Base-by-base conservation (phyloP, 2,329 filamentous ascomycete genomes). In the Colletotrichum noveboracense region DNA sequence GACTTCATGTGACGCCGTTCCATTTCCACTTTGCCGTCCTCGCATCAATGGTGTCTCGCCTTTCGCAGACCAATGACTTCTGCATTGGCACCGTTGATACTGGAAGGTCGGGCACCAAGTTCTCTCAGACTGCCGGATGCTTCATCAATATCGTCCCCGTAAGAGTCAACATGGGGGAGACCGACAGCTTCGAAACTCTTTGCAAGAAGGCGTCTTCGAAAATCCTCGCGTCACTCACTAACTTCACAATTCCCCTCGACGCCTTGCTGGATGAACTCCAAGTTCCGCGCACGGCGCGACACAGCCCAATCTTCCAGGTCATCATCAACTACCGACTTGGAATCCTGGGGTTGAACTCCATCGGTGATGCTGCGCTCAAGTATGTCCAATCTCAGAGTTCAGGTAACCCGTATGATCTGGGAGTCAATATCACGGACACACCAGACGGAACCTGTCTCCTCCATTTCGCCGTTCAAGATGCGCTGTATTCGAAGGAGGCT, bases 61-160 rank as follows among this genome's bases (percentile, higher is more conserved):
- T 62, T 21, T 61, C 62, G 2, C 43, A 34, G 14, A 36, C 28
- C 2, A 76, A 83, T 0, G 85, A 89, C 30, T n/a, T 91, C 24
- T 81, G 78, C 34, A 88, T 91, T 67, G 89, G 89, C 7, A 82
- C 90, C 12, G 85, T 84, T 0, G 88, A 91, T 78, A 86, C 86
- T 2, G 86, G 86, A 6, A 84, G 80, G 6, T 18, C 30, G 0
- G 85, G 88, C 2, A 72, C 70, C 13, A 75, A 82, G 2, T 70
- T 83, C 3, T 72, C 79, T 9, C 70, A 78, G 1, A 88, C 80
- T 4, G 78, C 91, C 2, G 90, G 90, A 3, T 79, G 85, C 56
- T 87, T 87, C 55, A 74, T 91, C 4, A 91, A 91, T 73, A 78
- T 90, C 1, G 80, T 91, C 1, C 84, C 89, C 3, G 62, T 91